Conservation (phyloP, 1,139 yeast species). For the Debaryomycetaceae sp. region DNA sequence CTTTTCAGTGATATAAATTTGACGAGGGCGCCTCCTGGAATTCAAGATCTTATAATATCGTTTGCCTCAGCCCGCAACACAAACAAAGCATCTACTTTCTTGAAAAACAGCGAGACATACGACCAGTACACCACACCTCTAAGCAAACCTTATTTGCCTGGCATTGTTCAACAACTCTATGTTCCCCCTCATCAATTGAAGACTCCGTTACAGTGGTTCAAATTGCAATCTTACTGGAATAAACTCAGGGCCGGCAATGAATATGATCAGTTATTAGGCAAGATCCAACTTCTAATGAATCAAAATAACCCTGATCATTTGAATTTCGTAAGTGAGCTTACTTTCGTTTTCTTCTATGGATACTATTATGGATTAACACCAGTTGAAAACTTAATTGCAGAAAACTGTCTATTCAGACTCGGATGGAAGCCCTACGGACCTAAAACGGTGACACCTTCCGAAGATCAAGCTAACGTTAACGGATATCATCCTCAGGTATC, state of each 20-base stretch:
- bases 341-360: conserved; percentile 56
- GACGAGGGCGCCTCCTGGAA: conserved; percentile 63
- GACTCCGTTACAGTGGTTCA: conserved; percentile 36
- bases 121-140: conserved; percentile 31
- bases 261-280: conserved; percentile 32
- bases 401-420: conserved; percentile 34
- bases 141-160: conserved; percentile 31
- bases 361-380: conserved; percentile 57
- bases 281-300: conserved; percentile 24
- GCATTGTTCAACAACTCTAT: conserved; percentile 6
- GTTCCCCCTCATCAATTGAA: conserved; percentile 13
- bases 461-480: conserved; percentile 2
- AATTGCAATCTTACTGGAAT: conserved; percentile 47
- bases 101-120: conserved; percentile 23
- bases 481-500: conserved; percentile 7
- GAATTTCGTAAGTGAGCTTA: conserved; percentile 30
- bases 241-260: conserved; percentile 41
- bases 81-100: conserved; percentile 20
- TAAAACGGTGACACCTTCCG: conserved; percentile 8
- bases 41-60: conserved; percentile 60
- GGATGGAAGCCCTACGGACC: conserved; percentile 45
- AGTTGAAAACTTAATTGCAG: conserved; percentile 47
- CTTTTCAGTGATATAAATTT: conserved; percentile 41
- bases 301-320: conserved; percentile 20
- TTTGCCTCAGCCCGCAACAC: conserved; percentile 42